Evolutionary conservation across 768 basidiomycete species (phyloP), one percentile per base, ranked within the genome.

Genomic region (Trametopsis cervina): DNA sequence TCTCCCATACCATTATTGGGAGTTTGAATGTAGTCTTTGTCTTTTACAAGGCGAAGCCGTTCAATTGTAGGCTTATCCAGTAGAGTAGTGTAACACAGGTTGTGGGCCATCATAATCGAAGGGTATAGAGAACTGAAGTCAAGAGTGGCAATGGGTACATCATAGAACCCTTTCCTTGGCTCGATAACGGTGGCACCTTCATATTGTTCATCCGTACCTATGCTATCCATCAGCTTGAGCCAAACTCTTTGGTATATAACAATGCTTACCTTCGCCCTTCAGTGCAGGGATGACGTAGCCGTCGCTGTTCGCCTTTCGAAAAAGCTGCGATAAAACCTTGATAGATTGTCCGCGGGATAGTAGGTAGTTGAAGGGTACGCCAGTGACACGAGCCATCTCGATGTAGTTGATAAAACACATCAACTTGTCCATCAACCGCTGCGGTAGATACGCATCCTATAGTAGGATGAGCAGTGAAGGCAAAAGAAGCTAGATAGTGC

Each of bases 91-190:
- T 98, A 99, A 64, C 96, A 99, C 0, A 99, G 71, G 62, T 99
- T 99, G 66, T 99, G 96, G 2, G 95, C 96, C 94, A 97, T 97
- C 96, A 99, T 99, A 68, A 99, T 98, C 0, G 96, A 98, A 3
- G 96, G 96, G 66, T 99, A 99, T 52, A 99, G 75, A 1, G 94
- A 97, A 50, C 91, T 93, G 69, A 99, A 99, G 76, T 99, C 96
- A 40, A 99, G 79, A 0, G 96, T 98, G 11, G 96, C 94, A 59
- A 99, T 97, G 1, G 96, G 96, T 0, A 83, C 79, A 61, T 96
- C 91, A 62, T 98, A 99, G 66, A 92, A 99, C 0, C 95, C 96
- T 60, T 85, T 92, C 64, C 78, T 83, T 3, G 96, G 96, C 61
- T 99, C 96, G 56, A 99, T 98, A 58, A 99, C 96, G 10, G 93